Conservation (phyloP, 805 yeast species). For the Starmerella floricola region DNA sequence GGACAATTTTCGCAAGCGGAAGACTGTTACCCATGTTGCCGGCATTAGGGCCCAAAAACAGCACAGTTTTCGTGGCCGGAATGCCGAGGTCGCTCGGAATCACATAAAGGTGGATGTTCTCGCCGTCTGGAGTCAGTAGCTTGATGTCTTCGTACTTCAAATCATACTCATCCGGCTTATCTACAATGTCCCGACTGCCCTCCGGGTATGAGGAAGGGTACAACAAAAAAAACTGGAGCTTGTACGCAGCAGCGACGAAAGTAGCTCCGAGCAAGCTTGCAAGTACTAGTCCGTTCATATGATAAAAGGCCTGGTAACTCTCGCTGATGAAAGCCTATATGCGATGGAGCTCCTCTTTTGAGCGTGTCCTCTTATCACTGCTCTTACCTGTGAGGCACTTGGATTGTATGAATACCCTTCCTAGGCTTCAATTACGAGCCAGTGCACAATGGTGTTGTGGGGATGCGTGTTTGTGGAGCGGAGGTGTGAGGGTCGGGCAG, state of each 20-base stretch:
- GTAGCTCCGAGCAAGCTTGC: slow-evolving; percentile 9
- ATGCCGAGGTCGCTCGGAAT: slow-evolving; percentile 28
- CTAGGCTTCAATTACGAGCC: too few relatives aligned
- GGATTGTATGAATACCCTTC: too few relatives aligned
- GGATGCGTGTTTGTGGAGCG: too few relatives aligned
- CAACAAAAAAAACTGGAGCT: slow-evolving; percentile 49
- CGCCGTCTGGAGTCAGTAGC: slow-evolving; percentile 59
- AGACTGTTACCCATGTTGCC: slow-evolving; percentile 89
- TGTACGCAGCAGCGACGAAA: slow-evolving; percentile 19
- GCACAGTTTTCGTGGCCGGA: slow-evolving; percentile 46
- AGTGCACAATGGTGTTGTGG: too few relatives aligned
- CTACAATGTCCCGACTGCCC: slow-evolving; percentile 53
- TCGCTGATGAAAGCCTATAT: too few relatives aligned
- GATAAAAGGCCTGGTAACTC: too few relatives aligned
- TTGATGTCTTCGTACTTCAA: slow-evolving; percentile 52
- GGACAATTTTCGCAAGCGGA: slow-evolving; percentile 65
- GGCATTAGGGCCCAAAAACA: slow-evolving; percentile 82
- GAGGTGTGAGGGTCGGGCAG: too few relatives aligned
- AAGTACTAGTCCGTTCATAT: slow-evolving; percentile 13
- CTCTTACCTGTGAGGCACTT: too few relatives aligned
- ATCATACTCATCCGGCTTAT: slow-evolving; percentile 60
- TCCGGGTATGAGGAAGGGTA: slow-evolving; percentile 75
- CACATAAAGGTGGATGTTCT: slow-evolving; percentile 50
- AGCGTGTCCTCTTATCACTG: too few relatives aligned
- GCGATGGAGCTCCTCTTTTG: too few relatives aligned